Evolutionary conservation across 768 basidiomycete species (phyloP), one percentile per base, ranked within the genome.

Genomic region (Lentinula aciculospora): DNA sequence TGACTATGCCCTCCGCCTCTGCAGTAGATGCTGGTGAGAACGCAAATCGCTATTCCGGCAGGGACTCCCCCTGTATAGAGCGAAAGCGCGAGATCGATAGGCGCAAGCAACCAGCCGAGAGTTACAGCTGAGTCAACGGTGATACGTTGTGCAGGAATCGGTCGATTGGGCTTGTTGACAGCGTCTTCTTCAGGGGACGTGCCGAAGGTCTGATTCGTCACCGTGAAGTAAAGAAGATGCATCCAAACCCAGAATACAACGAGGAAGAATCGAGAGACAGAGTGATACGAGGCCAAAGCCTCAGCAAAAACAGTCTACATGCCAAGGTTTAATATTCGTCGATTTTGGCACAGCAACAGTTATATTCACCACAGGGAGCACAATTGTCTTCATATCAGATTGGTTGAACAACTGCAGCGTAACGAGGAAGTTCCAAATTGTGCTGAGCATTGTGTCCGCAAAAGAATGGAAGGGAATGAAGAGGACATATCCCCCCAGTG

Each of bases 201-300:
- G 69, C 23, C 31, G 6, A 53, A 32, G 5, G 10, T 62, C 37
- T 76, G 75, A 50, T 76, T 76, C 1, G 75, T 69, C 25, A 76
- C 63, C 56, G 71, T 59, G 57, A 70, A 75, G 37, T 71, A 70
- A 2, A 77, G 65, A 15, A 74, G 64, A 46, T 77, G 76, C 17
- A 72, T 47, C 71, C 68, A 76, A 15, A 74, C 60, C 75, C 75
- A 76, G 8, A 68, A 53, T 0, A 73, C 42, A 2, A 71, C 62
- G 13, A 69, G 66, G 3, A 60, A 60, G 9, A 66, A 23, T 25
- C 2, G 42, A 4, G 4, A 8, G 12, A 55, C 27, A 55, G 36
- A 13, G 25, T 25, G 39, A 17, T 40, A 19, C 15, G 39, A 25
- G 13, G 37, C 40, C 34, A 42, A 13, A 15, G 53, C 36, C 7